A percentile compares a stretch with the other conserved stretches of the same genome.
phyloP scores from a whole-genome alignment of 495 filamentous ascomycete genomes.

The Penicillium arizonense region DNA sequence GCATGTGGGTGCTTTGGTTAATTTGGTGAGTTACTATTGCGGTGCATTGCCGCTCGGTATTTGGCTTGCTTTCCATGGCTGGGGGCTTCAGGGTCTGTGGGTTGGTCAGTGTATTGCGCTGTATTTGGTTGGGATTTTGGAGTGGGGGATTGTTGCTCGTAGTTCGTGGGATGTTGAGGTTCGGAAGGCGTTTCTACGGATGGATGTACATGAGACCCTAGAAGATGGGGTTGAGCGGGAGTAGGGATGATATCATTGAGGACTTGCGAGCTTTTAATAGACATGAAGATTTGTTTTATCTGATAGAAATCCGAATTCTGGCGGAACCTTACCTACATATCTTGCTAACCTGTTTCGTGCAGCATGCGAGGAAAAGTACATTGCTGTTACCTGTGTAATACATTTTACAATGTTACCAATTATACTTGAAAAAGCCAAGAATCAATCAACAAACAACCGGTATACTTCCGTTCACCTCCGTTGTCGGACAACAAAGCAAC shows the following conservation, averaged over 20 bases:
- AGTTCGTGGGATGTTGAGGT: slow-evolving; percentile 82
- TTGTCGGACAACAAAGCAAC: slow-evolving; percentile 2
- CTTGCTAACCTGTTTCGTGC: no score
- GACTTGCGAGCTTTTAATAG: no score
- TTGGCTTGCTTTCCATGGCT: slow-evolving; percentile 84
- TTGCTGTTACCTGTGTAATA: no score
- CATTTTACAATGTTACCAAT: not conserved
- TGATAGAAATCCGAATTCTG: no score
- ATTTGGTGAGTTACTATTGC: slow-evolving; percentile 84
- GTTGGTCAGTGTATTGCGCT: slow-evolving; percentile 87
- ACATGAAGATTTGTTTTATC: no score
- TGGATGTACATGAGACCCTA: slow-evolving; percentile 59
- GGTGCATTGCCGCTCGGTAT: slow-evolving; percentile 82
- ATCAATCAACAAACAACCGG: no score
- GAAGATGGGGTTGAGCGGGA: slow-evolving; percentile 32
- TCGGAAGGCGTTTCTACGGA: slow-evolving; percentile 68
- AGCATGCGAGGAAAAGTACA: no score
- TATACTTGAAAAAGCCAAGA: no score
- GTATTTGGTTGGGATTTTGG: slow-evolving; percentile 74
- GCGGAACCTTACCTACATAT: not conserved
- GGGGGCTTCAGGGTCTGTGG: slow-evolving; percentile 84
- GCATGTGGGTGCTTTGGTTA: slow-evolving; percentile 86
- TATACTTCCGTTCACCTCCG: slow-evolving; percentile 1
- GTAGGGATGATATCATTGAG: not conserved
- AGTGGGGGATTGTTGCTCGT: slow-evolving; percentile 78